These are phyloP conservation scores for Theileria orientalis DNA, from an alignment of 169 alveolate genomes.

Conservation along the genomic window DNA sequence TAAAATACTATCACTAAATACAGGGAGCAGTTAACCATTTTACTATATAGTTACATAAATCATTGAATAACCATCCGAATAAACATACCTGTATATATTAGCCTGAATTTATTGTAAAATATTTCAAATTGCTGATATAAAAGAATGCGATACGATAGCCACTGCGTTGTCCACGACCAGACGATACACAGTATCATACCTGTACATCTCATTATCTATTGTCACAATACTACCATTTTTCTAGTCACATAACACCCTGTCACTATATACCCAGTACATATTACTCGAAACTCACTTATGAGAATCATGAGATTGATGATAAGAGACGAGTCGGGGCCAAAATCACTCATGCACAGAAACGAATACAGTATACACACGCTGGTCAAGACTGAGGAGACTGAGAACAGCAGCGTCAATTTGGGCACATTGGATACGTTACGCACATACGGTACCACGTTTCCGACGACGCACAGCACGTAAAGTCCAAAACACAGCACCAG, in stretches of 20 bases:
- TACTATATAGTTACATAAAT: not conserved
- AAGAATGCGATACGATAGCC: slow-evolving; percentile 40
- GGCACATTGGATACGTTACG: not conserved
- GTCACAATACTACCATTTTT: no score
- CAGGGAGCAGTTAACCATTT: no score
- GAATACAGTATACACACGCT: not conserved
- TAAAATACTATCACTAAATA: no score
- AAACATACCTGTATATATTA: slow-evolving; percentile 13
- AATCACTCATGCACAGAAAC: not conserved
- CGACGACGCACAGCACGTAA: not conserved
- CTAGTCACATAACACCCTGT: no score
- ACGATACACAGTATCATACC: slow-evolving; percentile 23
- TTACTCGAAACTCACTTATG: not conserved
- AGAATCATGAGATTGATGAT: slow-evolving; percentile 9
- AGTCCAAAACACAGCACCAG: not conserved
- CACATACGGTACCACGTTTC: slow-evolving; percentile 1
- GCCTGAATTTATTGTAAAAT: slow-evolving; percentile 6
- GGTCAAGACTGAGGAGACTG: not conserved
- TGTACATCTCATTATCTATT: not conserved
- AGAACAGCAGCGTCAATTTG: not conserved
- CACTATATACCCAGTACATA: not conserved
- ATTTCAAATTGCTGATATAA: slow-evolving; percentile 22
- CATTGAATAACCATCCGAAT: not conserved
- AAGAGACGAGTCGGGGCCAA: not conserved
- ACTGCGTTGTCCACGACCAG: slow-evolving; percentile 50